Evolutionary conservation across 2,329 filamentous ascomycete genomes (phyloP).

Genomic region (Xylariaceae sp.): DNA sequence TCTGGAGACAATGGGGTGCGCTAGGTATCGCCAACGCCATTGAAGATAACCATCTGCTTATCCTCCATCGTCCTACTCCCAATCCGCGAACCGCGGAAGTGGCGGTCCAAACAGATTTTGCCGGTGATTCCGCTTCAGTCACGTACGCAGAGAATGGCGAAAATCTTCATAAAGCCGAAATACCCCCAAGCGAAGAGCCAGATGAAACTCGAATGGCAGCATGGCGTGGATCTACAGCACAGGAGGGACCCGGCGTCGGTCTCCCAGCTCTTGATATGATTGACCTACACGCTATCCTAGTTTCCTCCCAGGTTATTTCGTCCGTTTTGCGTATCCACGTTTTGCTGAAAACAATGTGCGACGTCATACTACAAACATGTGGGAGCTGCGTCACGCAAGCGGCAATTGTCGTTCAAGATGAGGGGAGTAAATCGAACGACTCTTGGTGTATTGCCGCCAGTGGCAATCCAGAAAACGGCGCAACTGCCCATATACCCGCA

Average conservation of each 20-base stretch:
- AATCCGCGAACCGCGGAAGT: constrained; percentile 56
- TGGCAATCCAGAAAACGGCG: constrained; percentile 63
- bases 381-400: constrained; percentile 64
- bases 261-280: constrained; percentile 77
- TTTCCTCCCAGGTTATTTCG: constrained; percentile 73
- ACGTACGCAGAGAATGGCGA: constrained; percentile 46
- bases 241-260: constrained; percentile 53
- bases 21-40: constrained; percentile 63
- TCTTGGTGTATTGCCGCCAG: constrained; percentile 69
- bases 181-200: constrained; percentile 41
- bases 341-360: constrained; percentile 72
- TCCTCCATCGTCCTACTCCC: constrained; percentile 57
- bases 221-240: constrained; percentile 59
- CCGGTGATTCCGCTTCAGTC: constrained; percentile 48
- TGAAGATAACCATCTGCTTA: constrained; percentile 59
- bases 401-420: constrained; percentile 68
- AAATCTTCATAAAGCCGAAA: constrained; percentile 39
- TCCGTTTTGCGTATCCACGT: constrained; percentile 71
- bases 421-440: constrained; percentile 45
- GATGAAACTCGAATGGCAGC: constrained; percentile 55
- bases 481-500: constrained; percentile 59
- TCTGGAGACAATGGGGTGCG: constrained; percentile 65
- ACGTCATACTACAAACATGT: constrained; percentile 73
- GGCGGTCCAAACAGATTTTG: constrained; percentile 66
- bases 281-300: constrained; percentile 70